A percentile compares a stretch with the other conserved stretches of the same genome.
Evolutionary conservation across 148 eudicot species (phyloP).

Genomic region (Diospyros kaki): DNA sequence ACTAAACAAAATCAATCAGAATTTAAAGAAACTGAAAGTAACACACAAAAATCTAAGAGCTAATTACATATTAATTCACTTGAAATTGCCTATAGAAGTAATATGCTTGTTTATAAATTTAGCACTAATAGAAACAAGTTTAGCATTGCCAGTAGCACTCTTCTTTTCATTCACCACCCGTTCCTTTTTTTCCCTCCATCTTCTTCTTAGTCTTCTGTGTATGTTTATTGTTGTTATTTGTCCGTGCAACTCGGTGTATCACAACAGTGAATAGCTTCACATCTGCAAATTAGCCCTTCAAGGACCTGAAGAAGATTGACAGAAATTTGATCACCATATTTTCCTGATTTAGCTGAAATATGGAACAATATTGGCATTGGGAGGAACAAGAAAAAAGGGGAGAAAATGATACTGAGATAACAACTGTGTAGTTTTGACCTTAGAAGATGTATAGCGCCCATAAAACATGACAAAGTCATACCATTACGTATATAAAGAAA

Average conservation of each 20-base stretch:
- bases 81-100: neutral
- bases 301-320: conserved; percentile 2
- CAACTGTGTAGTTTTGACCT: neutral
- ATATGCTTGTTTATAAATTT: neutral
- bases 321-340: neutral
- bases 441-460: no score
- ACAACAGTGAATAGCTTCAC: neutral
- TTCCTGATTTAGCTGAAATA: neutral
- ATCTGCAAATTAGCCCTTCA: conserved; percentile 7
- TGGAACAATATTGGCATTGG: neutral
- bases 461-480: neutral
- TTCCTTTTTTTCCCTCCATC: neutral
- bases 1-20: neutral
- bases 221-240: neutral
- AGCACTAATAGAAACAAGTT: neutral
- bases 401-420: neutral
- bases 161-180: neutral
- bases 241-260: neutral
- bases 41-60: neutral
- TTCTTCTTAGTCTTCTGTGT: neutral
- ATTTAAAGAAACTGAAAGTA: neutral
- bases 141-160: neutral
- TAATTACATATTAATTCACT: neutral
- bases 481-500: neutral
- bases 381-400: neutral